A percentile compares a stretch with the other conserved stretches of the same genome.
Conservation (phyloP, 78 protist genomes). For the Polysphondylium violaceum region DNA sequence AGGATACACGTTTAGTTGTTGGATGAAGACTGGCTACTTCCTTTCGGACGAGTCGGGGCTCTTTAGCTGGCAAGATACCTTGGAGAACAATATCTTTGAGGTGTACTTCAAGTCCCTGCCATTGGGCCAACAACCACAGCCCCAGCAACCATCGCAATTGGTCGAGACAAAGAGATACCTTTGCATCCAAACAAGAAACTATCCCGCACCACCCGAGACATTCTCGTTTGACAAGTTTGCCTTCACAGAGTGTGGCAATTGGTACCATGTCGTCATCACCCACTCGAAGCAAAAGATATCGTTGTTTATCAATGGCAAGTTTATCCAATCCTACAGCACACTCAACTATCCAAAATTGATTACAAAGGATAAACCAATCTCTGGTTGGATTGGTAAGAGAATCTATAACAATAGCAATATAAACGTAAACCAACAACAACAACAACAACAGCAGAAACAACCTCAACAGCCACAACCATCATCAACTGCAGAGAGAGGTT, state of each 20-base stretch:
- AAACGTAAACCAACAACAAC: not conserved
- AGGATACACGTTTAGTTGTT: constrained; percentile 77
- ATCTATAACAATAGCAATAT: constrained; percentile 26
- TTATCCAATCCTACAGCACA: constrained; percentile 59
- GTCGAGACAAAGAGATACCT: constrained; percentile 39
- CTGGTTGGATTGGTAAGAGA: constrained; percentile 70
- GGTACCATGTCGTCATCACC: constrained; percentile 64
- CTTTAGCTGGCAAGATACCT: constrained; percentile 65
- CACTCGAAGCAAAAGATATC: constrained; percentile 47
- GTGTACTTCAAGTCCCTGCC: constrained; percentile 68
- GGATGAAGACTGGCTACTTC: constrained; percentile 56
- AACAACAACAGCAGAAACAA: not conserved
- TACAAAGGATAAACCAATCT: constrained; percentile 74
- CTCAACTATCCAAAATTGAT: constrained; percentile 57
- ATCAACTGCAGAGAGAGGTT: constrained; percentile 26
- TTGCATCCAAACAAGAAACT: constrained; percentile 66
- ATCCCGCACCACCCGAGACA: constrained; percentile 76
- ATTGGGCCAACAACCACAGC: constrained; percentile 34
- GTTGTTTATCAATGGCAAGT: constrained; percentile 53
- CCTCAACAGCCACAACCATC: not conserved
- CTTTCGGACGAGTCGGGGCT: constrained; percentile 65
- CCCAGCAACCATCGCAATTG: not conserved
- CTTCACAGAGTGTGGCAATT: constrained; percentile 63
- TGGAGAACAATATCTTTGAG: constrained; percentile 45
- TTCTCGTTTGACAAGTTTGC: constrained; percentile 70